Evolutionary conservation across 352 stramenopile genomes (phyloP), one percentile per base, ranked within the genome.

Genomic region (Discostella stelligera): DNA sequence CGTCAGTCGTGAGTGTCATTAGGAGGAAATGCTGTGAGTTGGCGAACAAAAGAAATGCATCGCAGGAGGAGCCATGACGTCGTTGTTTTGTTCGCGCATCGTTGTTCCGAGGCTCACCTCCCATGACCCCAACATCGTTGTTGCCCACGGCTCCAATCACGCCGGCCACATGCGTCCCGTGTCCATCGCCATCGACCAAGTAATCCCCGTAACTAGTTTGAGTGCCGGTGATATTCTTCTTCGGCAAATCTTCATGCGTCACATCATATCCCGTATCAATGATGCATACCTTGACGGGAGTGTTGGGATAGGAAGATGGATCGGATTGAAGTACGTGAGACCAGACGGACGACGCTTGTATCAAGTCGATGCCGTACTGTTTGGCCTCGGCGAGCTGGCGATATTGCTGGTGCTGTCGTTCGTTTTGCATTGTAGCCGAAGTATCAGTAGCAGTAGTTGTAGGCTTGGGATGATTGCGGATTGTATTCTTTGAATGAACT

Each of bases 201-300:
- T 61, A 18, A 77, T 46, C 56, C 11, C 66, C 54, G 44, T 71
- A 77, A 16, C 20, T 39, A 3, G 53, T 66, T 16, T 71, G 18
- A 13, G 61, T 71, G 7, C 16, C 39, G 27, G 71, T 79, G 1
- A 82, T 46, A 49, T 18, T 53, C 23, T 50, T 8, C 21, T 60
- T 81, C 1, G 79, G 79, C 30, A 85, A 56, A 61, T 85, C 79
- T 41, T 73, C 62, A 65, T 85, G 79, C 4, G 16, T 41, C 9
- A 66, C 53, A 55, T 77, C 70, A 39, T 85, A 85, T 6, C 79
- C 79, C 0, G 79, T 85, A 56, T 85, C 79, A 46, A 85, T 73
- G 23, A 85, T 70, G 63, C 79, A 85, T 18, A 85, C 59, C 49
- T 83, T 85, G 44, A 84, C 44, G 16, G 67, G 56, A 44, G 37